Evolutionary conservation across 352 stramenopile genomes (phyloP).

Genomic region (Globisporangium carolinianum): DNA sequence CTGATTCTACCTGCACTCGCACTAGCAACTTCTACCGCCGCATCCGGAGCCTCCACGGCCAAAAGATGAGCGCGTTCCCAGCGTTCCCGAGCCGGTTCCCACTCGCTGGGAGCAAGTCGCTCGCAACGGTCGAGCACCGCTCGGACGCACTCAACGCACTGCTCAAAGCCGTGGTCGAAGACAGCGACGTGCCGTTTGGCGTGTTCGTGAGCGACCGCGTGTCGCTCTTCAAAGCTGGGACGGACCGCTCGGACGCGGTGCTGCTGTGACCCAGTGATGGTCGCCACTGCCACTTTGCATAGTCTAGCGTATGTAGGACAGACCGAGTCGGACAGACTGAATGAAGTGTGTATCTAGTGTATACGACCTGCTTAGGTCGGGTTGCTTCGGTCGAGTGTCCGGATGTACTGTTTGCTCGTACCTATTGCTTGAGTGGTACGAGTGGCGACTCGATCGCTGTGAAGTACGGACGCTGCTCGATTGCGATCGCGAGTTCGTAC

Average conservation of each 20-base stretch:
- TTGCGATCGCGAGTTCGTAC: too few relatives aligned
- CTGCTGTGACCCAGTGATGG: too few relatives aligned
- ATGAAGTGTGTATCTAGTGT: neutral
- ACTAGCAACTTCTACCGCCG: neutral
- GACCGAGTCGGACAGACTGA: too few relatives aligned
- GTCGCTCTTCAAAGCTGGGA: conserved; percentile 3
- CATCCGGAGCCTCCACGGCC: neutral
- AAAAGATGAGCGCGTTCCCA: neutral
- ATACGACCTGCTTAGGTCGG: too few relatives aligned
- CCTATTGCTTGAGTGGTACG: too few relatives aligned
- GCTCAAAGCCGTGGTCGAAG: neutral
- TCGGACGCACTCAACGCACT: neutral
- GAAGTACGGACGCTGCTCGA: too few relatives aligned
- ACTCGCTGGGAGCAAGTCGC: neutral
- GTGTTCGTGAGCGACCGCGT: neutral
- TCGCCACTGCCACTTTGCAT: too few relatives aligned
- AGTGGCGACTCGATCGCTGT: too few relatives aligned
- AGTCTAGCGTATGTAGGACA: too few relatives aligned
- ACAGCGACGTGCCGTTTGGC: neutral
- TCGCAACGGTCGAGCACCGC: neutral
- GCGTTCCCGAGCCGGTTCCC: neutral
- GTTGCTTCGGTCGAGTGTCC: too few relatives aligned
- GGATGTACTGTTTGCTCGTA: too few relatives aligned
- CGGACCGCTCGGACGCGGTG: neutral
- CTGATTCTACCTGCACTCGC: too few relatives aligned